These are phyloP conservation scores for Trichoderma harzianum DNA, from an alignment of 2,329 filamentous ascomycete genomes.

Conservation along the genomic window DNA sequence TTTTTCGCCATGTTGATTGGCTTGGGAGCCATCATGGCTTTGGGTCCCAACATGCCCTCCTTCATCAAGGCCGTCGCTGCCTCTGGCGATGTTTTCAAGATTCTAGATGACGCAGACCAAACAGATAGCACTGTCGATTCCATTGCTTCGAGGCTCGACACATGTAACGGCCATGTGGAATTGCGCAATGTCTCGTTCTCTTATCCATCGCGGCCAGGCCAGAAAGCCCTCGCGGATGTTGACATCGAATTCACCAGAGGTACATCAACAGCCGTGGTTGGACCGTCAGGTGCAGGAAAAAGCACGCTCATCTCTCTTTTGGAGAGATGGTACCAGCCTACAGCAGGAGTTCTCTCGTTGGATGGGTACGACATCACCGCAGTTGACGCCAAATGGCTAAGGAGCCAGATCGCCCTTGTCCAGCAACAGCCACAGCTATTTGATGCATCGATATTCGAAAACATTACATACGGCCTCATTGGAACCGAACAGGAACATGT, in stretches of 20 bases:
- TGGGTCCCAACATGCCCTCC: conserved; percentile 24
- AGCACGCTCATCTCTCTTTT: conserved; percentile 48
- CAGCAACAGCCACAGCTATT: conserved; percentile 52
- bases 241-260: conserved; percentile 37
- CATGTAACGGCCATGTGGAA: conserved; percentile 37
- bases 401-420: conserved; percentile 14
- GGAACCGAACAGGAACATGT: conserved; percentile 36
- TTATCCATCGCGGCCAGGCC: conserved; percentile 54
- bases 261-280: conserved; percentile 51
- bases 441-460: conserved; percentile 50
- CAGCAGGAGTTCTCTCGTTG: conserved; percentile 34
- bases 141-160: conserved; percentile 27
- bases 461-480: conserved; percentile 47
- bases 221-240: conserved; percentile 36
- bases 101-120: conserved; percentile 31
- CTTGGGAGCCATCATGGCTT: conserved; percentile 16
- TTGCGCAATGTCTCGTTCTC: conserved; percentile 44
- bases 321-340: conserved; percentile 53
- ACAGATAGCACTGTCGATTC: conserved; percentile 24
- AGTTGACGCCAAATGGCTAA: neutral
- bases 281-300: conserved; percentile 50
- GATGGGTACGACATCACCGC: neutral
- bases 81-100: conserved; percentile 34
- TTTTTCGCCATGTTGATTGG: conserved; percentile 19
- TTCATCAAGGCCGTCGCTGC: conserved; percentile 35